phyloP scores from a whole-genome alignment of 2,329 filamentous ascomycete species.

The Apiospora hydei region DNA sequence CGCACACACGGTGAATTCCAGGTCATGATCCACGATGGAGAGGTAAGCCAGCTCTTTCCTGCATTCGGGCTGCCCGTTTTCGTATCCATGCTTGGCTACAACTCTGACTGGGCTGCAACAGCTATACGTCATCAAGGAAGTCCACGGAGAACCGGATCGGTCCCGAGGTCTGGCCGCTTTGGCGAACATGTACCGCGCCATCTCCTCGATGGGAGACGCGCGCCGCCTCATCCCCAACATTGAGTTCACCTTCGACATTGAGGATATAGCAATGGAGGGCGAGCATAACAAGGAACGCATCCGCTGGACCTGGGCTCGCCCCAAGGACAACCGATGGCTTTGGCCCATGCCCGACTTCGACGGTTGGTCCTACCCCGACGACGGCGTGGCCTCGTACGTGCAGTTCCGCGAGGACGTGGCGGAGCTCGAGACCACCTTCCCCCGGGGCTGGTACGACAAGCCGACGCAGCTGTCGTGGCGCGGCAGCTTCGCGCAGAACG shows the following conservation, averaged over 20 bases:
- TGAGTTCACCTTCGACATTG: constrained; percentile 37
- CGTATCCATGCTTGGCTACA: not conserved
- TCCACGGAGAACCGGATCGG: constrained; percentile 34
- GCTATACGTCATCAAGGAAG: constrained; percentile 31
- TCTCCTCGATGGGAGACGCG: constrained; percentile 32
- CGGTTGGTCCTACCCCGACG: constrained; percentile 36
- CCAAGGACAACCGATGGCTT: constrained; percentile 32
- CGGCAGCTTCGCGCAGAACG: constrained; percentile 40
- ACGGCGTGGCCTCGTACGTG: constrained; percentile 34
- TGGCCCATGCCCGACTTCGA: constrained; percentile 38
- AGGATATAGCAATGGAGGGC: constrained; percentile 31
- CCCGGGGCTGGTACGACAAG: constrained; percentile 26
- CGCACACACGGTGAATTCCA: constrained; percentile 34
- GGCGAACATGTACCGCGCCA: constrained; percentile 34
- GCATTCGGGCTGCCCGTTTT: not conserved
- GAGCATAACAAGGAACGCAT: constrained; percentile 29
- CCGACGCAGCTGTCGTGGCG: constrained; percentile 37
- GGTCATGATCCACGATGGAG: constrained; percentile 34
- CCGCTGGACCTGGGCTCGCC: constrained; percentile 36
- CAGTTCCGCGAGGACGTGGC: constrained; percentile 35
- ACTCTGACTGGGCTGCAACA: constrained; percentile 19
- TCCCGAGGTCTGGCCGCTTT: constrained; percentile 35
- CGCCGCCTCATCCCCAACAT: constrained; percentile 32
- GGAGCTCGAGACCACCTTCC: constrained; percentile 32
- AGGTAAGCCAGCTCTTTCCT: constrained; percentile 16